Conservation (phyloP, 2,329 filamentous ascomycete genomes). For the Parafenestella ontariensis region DNA sequence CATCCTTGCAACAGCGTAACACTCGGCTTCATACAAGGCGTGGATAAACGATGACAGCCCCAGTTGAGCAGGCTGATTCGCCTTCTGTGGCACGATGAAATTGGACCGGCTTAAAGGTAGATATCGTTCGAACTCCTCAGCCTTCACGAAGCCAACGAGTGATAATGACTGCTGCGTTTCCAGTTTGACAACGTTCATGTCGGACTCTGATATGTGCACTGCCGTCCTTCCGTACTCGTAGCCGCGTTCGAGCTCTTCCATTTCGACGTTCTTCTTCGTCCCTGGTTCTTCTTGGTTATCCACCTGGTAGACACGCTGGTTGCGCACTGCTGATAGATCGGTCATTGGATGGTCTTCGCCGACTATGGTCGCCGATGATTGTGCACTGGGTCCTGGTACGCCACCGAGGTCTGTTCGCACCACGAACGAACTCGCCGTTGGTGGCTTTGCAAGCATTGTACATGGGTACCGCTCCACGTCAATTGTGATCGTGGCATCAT, state of each 20-base stretch:
- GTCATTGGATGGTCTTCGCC: conserved; percentile 47
- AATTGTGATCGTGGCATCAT: conserved; percentile 78
- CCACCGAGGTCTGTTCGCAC: conserved; percentile 53
- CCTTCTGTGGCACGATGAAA: conserved; percentile 77
- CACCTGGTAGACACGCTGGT: conserved; percentile 80
- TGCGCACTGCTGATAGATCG: conserved; percentile 73
- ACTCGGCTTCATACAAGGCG: conserved; percentile 82
- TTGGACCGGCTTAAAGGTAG: conserved; percentile 83
- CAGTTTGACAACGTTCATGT: conserved; percentile 87
- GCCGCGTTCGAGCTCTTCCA: conserved; percentile 86
- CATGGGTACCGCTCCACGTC: conserved; percentile 90
- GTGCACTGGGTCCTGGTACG: conserved; percentile 58
- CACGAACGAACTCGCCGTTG: conserved; percentile 80
- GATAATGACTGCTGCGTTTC: conserved; percentile 78
- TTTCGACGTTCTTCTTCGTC: conserved; percentile 80
- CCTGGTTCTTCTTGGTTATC: conserved; percentile 76
- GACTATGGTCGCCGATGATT: conserved; percentile 60
- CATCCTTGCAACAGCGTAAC: conserved; percentile 84
- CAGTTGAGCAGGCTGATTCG: conserved; percentile 81
- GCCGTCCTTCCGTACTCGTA: conserved; percentile 93
- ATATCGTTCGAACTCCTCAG: conserved; percentile 80
- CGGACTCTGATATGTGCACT: conserved; percentile 85
- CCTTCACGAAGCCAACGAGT: conserved; percentile 85
- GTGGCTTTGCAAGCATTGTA: conserved; percentile 77
- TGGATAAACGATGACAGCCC: conserved; percentile 90